Percentiles rank a stretch among this genome's conserved stretches.
phyloP scores from a whole-genome alignment of 768 basidiomycete genomes.

The Russula sp. region DNA sequence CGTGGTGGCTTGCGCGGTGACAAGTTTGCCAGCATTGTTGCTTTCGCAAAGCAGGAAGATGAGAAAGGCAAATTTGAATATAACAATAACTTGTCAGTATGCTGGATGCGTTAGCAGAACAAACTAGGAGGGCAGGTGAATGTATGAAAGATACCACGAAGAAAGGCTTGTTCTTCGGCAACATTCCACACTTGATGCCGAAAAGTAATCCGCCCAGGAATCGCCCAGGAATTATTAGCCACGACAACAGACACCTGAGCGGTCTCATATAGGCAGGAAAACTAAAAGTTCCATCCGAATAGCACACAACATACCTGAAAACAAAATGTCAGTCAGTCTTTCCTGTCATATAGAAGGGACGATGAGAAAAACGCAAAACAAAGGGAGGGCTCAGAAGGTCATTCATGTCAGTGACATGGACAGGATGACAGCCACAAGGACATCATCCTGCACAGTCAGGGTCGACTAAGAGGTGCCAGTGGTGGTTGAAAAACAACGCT shows the following conservation, averaged over 20 bases:
- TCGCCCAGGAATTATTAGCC: no score
- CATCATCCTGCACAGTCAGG: slow-evolving; percentile 35
- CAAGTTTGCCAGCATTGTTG: no score
- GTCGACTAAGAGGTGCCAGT: slow-evolving; percentile 95
- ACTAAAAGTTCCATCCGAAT: not conserved
- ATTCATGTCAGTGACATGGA: slow-evolving; percentile 75
- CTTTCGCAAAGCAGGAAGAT: no score
- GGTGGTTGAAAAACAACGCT: slow-evolving; percentile 68
- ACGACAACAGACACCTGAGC: not conserved
- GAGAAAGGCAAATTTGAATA: no score
- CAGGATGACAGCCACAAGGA: slow-evolving; percentile 27
- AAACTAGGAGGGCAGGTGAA: not conserved
- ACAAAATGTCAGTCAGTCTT: slow-evolving; percentile 1
- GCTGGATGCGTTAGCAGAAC: not conserved
- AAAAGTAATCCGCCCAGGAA: no score
- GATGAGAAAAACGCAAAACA: not conserved
- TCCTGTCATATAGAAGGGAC: not conserved
- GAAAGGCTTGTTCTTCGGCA: no score
- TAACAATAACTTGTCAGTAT: no score
- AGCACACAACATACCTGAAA: not conserved
- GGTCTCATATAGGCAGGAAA: not conserved
- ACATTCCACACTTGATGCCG: no score
- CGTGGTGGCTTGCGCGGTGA: no score
- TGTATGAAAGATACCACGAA: not conserved
- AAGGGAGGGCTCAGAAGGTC: slow-evolving; percentile 38